Evolutionary conservation across 2,329 filamentous ascomycete species (phyloP).

Genomic region (Curvularia lunata): DNA sequence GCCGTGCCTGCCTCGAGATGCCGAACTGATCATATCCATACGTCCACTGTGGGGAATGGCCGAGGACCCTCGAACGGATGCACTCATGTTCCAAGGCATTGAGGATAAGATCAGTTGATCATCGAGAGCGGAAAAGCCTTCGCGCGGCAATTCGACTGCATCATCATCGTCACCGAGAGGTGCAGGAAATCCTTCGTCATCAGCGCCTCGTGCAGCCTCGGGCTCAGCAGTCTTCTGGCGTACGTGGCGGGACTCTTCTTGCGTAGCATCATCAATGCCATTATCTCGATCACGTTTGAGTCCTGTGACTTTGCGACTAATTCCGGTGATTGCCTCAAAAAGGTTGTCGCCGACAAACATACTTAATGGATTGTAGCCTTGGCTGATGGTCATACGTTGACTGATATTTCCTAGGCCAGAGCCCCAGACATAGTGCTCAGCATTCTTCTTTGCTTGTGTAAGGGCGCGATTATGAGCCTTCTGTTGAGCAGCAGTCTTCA

Average conservation of each 20-base stretch:
- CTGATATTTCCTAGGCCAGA: conserved; percentile 61
- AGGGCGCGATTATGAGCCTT: conserved; percentile 54
- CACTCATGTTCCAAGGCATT: conserved; percentile 73
- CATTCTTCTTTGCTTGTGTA: conserved; percentile 66
- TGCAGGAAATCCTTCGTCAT: conserved; percentile 42
- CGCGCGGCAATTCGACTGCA: conserved; percentile 76
- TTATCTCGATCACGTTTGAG: conserved; percentile 46
- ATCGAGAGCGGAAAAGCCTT: conserved; percentile 68
- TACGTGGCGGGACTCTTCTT: conserved; percentile 42
- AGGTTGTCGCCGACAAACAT: conserved; percentile 65
- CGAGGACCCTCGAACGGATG: conserved; percentile 61
- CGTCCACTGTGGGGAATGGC: conserved; percentile 50
- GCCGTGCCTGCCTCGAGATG: conserved; percentile 47
- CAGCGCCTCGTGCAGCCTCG: conserved; percentile 46
- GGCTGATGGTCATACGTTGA: conserved; percentile 24
- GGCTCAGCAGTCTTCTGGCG: conserved; percentile 42
- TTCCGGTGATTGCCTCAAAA: conserved; percentile 55
- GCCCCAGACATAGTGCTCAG: conserved; percentile 65
- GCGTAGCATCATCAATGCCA: conserved; percentile 43
- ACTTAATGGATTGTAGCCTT: conserved; percentile 58
- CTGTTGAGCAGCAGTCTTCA: conserved; percentile 56
- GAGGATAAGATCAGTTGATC: conserved; percentile 69
- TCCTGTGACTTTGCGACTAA: conserved; percentile 34
- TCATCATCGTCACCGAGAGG: conserved; percentile 55
- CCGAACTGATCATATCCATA: conserved; percentile 49